These are phyloP conservation scores for Lactarius indigo DNA, from an alignment of 768 basidiomycete species.

Conservation along the genomic window DNA sequence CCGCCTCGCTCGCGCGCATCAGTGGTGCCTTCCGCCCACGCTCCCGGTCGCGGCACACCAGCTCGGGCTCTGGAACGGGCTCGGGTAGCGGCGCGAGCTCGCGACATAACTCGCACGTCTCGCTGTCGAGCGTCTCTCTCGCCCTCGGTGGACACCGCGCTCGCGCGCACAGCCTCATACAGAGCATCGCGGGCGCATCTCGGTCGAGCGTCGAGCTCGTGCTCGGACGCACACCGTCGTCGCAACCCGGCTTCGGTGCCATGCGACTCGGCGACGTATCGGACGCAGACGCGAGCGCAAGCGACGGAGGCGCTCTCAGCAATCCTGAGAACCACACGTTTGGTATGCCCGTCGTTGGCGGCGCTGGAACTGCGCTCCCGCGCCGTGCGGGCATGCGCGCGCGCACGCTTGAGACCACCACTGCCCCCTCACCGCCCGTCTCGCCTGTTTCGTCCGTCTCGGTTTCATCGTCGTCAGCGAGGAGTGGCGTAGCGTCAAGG, in stretches of 20 bases:
- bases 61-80: constrained; percentile 19
- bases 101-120: constrained; percentile 30
- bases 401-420: constrained; percentile 7
- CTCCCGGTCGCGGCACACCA: constrained; percentile 13
- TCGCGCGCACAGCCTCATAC: constrained; percentile 63
- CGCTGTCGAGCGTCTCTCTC: constrained; percentile 27
- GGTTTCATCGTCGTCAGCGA: background rate
- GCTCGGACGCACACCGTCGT: constrained; percentile 28
- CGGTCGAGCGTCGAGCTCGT: constrained; percentile 58
- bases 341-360: constrained; percentile 46
- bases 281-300: constrained; percentile 46
- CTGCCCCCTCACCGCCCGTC: background rate
- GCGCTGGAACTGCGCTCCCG: constrained; percentile 37
- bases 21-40: constrained; percentile 27
- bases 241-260: background rate
- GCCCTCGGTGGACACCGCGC: constrained; percentile 40
- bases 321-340: constrained; percentile 73
- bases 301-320: constrained; percentile 43
- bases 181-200: constrained; percentile 58
- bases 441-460: background rate
- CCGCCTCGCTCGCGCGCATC: constrained; percentile 46
- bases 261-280: constrained; percentile 20
- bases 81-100: constrained; percentile 26
- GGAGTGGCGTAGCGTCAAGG: background rate
- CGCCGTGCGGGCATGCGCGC: constrained; percentile 23